Conservation (phyloP, 1,139 yeast species). For the Geotrichum histeridarum region DNA sequence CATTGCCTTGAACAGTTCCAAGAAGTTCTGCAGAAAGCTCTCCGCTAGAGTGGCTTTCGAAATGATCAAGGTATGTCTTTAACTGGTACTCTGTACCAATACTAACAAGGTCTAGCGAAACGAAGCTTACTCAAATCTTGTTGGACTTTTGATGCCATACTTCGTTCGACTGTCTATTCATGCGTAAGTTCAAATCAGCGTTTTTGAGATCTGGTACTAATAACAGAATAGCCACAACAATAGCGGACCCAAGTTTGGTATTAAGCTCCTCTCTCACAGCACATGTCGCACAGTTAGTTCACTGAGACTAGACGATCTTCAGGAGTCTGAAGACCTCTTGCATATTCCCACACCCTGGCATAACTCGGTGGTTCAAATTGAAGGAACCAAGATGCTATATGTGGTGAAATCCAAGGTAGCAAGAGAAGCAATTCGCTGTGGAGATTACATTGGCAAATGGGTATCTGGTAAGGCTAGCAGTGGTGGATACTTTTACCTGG, state of each 20-base stretch:
- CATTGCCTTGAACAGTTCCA: slow-evolving; percentile 6
- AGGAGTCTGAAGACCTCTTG: slow-evolving; percentile 18
- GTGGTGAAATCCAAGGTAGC: slow-evolving; percentile 20
- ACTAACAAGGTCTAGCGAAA: slow-evolving; percentile 17
- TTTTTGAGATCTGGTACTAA: not conserved
- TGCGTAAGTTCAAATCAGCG: slow-evolving; percentile 11
- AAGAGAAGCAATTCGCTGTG: slow-evolving; percentile 12
- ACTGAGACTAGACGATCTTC: slow-evolving; percentile 15
- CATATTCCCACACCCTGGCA: slow-evolving; percentile 22
- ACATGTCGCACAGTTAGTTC: slow-evolving; percentile 16
- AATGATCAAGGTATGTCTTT: slow-evolving; percentile 18
- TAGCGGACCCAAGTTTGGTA: slow-evolving; percentile 20
- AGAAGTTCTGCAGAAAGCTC: slow-evolving; percentile 18
- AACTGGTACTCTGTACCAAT: not conserved
- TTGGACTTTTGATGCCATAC: slow-evolving; percentile 20
- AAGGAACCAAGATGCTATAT: slow-evolving; percentile 10
- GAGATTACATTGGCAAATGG: slow-evolving; percentile 18
- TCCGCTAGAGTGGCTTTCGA: slow-evolving; percentile 20
- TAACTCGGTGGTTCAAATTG: slow-evolving; percentile 18
- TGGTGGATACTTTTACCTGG: slow-evolving; percentile 16
- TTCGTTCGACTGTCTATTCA: slow-evolving; percentile 20
- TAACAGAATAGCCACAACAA: slow-evolving; percentile 16
- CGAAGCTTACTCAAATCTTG: slow-evolving; percentile 21
- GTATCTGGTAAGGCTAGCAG: slow-evolving; percentile 8
- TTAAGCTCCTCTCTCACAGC: slow-evolving; percentile 17